phyloP scores from a whole-genome alignment of 148 eudicot genomes.

The Amaranthus cruentus region DNA sequence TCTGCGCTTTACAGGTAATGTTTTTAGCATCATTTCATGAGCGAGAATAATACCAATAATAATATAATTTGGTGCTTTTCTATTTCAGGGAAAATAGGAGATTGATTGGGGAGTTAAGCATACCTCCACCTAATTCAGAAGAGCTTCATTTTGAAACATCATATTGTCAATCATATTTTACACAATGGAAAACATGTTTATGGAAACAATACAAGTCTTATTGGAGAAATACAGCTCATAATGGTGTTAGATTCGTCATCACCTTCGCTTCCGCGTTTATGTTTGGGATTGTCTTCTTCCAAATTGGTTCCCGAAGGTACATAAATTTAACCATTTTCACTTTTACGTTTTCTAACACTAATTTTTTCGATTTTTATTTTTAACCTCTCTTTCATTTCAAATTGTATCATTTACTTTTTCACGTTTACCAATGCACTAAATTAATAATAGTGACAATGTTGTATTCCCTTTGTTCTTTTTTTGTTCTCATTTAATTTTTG shows the following conservation, averaged over 20 bases:
- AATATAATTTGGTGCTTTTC: neutral
- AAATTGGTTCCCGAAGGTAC: constrained; percentile 25
- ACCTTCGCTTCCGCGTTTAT: constrained; percentile 24
- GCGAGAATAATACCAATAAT: neutral
- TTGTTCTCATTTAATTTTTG: too few species aligned
- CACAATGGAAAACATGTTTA: constrained; percentile 27
- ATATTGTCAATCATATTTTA: constrained; percentile 23
- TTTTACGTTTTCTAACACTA: too few species aligned
- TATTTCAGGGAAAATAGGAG: constrained; percentile 17
- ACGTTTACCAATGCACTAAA: too few species aligned
- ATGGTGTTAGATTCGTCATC: constrained; percentile 21
- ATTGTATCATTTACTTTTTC: neutral
- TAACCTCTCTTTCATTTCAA: neutral
- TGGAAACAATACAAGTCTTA: constrained; percentile 30
- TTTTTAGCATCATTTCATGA: neutral
- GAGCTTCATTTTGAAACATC: constrained; percentile 22
- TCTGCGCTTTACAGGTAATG: constrained; percentile 24
- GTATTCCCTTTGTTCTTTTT: too few species aligned
- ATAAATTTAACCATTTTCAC: neutral
- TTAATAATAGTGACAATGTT: too few species aligned
- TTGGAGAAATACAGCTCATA: constrained; percentile 25
- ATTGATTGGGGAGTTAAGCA: constrained; percentile 17
- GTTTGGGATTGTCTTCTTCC: constrained; percentile 28
- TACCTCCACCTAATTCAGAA: constrained; percentile 12
- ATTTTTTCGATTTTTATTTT: neutral